Evolutionary conservation across 352 stramenopile genomes (phyloP).

Genomic region (Globisporangium middletonii): DNA sequence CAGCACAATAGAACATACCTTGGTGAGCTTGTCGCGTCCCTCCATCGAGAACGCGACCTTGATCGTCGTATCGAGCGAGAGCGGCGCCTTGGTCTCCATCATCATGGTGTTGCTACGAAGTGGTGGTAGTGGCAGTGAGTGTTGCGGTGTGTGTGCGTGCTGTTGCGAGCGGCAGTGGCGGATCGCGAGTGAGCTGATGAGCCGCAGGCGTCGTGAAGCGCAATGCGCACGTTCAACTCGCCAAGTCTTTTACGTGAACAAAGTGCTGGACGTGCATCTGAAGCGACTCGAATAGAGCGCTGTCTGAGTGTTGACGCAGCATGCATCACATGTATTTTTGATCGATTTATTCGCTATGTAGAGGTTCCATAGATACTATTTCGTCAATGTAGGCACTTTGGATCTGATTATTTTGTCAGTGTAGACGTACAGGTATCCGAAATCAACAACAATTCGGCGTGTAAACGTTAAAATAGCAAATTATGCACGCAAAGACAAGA

Average conservation of each 20-base stretch:
- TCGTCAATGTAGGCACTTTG: too few relatives aligned
- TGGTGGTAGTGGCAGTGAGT: neutral
- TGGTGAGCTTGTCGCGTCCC: slow-evolving; percentile 84
- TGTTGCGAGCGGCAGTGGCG: neutral
- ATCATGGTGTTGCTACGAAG: too few relatives aligned
- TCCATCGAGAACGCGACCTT: slow-evolving; percentile 77
- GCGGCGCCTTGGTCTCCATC: slow-evolving; percentile 47
- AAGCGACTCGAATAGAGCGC: neutral
- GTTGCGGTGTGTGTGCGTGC: neutral
- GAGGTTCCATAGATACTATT: too few relatives aligned
- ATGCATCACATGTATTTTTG: neutral
- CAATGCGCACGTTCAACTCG: slow-evolving; percentile 2
- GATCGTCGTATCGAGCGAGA: slow-evolving; percentile 55
- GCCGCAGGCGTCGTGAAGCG: neutral
- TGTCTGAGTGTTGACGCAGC: neutral
- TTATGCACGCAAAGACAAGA: too few relatives aligned
- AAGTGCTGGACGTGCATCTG: neutral
- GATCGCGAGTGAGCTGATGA: slow-evolving; percentile 2
- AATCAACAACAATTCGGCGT: too few relatives aligned
- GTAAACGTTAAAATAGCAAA: too few relatives aligned
- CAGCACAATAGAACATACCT: slow-evolving; percentile 26
- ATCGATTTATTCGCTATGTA: too few relatives aligned
- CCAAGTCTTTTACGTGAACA: slow-evolving; percentile 2
- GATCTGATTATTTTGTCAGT: too few relatives aligned
- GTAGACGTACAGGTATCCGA: too few relatives aligned